Percentiles rank a stretch among this genome's conserved stretches.
Evolutionary conservation across 1,284 basidiomycete genomes (phyloP).

Genomic region (Xerocomus amazonicus): DNA sequence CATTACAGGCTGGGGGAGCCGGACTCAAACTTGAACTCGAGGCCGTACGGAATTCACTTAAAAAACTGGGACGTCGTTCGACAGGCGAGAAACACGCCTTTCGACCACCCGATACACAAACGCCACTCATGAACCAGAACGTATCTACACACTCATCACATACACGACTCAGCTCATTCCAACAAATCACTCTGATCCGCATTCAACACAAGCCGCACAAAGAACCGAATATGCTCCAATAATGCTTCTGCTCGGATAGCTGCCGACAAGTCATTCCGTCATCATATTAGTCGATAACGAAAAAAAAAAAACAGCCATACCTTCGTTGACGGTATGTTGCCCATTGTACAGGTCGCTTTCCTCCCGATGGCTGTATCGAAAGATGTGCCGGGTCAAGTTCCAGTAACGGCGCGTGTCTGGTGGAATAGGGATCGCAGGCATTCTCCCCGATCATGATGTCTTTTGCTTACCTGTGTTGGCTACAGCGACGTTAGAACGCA

Average conservation of each 20-base stretch:
- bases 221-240: slow-evolving; percentile 37
- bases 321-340: slow-evolving; percentile 54
- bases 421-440: slow-evolving; percentile 8
- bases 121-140: too few relatives aligned
- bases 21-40: too few relatives aligned
- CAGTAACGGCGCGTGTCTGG: slow-evolving; percentile 46
- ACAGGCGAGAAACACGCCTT: too few relatives aligned
- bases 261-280: slow-evolving; percentile 9
- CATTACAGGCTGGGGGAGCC: too few relatives aligned
- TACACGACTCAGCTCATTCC: slow-evolving; percentile 7
- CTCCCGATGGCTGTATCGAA: slow-evolving; percentile 43
- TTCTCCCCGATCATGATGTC: slow-evolving; percentile 19
- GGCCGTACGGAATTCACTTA: too few relatives aligned
- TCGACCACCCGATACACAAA: too few relatives aligned
- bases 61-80: too few relatives aligned
- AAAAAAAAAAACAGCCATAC: slow-evolving; percentile 12
- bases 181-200: slow-evolving; percentile 27
- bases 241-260: slow-evolving; percentile 33
- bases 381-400: slow-evolving; percentile 46
- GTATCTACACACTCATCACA: too few relatives aligned
- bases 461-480: slow-evolving; percentile 35
- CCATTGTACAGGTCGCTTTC: slow-evolving; percentile 34
- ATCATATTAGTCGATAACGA: not conserved
- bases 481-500: slow-evolving; percentile 8
- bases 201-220: slow-evolving; percentile 35